Base-by-base conservation (phyloP, 73 alveolate species). In the Stentor roeselii region DNA sequence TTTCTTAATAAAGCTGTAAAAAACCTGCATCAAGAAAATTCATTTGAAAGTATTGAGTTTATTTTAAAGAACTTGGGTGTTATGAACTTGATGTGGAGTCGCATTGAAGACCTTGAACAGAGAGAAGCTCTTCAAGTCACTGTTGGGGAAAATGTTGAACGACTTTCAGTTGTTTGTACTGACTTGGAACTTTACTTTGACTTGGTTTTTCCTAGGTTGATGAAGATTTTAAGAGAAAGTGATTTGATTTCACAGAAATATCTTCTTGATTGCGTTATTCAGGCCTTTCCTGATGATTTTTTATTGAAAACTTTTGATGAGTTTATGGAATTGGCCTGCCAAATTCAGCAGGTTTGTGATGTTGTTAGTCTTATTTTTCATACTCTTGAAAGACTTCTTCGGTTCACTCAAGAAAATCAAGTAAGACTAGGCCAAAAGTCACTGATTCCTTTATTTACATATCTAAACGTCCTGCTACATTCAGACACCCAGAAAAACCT, bases 1-100 rank as follows among this genome's bases (percentile, higher is more conserved):
- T 97, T 94, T 86, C 90, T 97, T 60, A 86, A 95, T 89, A 97
- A 97, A 91, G 89, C 6, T 11, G 67, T 50, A 50, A 50, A 50
- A 50, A 21, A 50, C 21, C 21, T 50, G 67, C 21, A 50, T 50
- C 6, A 50, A 50, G 67, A 50, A 50, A 50, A 50, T 50, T 50
- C 67, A 21, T 21, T 11, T 6, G 21, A 11, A 11, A 11, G 30
- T 6, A 50, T 50, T 11, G 21, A 50, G 6, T 50, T 50, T 50
- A 50, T 50, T 21, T 21, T 50, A 11, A 50, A 50, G 6, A 50
- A 50, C 21, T 21, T 50, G 6, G 6, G 30, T 11, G 30, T 11
- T 6, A 50, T 50, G 67, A 50, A 50, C 21, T 50, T 21, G 21
- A 11, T 50, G 67, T 50, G 67, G 67, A 50, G 67, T 50, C 6